phyloP scores from a whole-genome alignment of 2,329 filamentous ascomycete species.

The Fusarium pseudocircinatum region DNA sequence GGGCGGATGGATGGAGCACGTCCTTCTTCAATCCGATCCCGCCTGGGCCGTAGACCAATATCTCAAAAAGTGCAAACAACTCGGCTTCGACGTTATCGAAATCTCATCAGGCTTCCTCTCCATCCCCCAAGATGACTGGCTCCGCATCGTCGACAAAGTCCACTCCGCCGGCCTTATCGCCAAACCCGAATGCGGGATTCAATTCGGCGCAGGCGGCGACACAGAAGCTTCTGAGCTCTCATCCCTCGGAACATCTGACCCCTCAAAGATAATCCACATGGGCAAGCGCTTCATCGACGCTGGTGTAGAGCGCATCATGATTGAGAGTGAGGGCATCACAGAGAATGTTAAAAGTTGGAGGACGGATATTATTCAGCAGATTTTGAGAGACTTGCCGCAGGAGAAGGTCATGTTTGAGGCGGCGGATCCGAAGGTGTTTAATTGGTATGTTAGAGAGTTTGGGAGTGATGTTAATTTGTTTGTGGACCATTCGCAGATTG shows the following conservation, averaged over 20 bases:
- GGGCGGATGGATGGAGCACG: constrained; percentile 21
- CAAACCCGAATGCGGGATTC: constrained; percentile 65
- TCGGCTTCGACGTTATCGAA: constrained; percentile 65
- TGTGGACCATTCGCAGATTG: constrained; percentile 67
- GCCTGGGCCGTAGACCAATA: constrained; percentile 60
- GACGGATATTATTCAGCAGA: constrained; percentile 63
- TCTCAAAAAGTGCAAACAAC: constrained; percentile 60
- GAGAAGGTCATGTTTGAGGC: constrained; percentile 69
- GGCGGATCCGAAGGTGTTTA: constrained; percentile 64
- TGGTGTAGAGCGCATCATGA: constrained; percentile 66
- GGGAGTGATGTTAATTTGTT: constrained; percentile 66
- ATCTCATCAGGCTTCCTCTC: constrained; percentile 64
- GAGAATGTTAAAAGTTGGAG: constrained; percentile 64
- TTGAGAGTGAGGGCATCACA: constrained; percentile 68
- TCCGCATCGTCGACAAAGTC: constrained; percentile 58
- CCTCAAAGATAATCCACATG: constrained; percentile 49
- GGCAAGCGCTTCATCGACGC: constrained; percentile 60
- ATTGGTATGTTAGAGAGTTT: constrained; percentile 66
- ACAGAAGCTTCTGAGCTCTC: constrained; percentile 57
- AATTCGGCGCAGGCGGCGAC: constrained; percentile 66
- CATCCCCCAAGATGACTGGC: constrained; percentile 63
- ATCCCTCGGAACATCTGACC: background rate
- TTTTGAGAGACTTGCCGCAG: constrained; percentile 59
- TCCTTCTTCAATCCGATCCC: constrained; percentile 46
- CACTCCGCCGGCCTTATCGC: constrained; percentile 59